Base-by-base conservation (phyloP, 2,329 filamentous ascomycete genomes). In the Hysterium pulicare region DNA sequence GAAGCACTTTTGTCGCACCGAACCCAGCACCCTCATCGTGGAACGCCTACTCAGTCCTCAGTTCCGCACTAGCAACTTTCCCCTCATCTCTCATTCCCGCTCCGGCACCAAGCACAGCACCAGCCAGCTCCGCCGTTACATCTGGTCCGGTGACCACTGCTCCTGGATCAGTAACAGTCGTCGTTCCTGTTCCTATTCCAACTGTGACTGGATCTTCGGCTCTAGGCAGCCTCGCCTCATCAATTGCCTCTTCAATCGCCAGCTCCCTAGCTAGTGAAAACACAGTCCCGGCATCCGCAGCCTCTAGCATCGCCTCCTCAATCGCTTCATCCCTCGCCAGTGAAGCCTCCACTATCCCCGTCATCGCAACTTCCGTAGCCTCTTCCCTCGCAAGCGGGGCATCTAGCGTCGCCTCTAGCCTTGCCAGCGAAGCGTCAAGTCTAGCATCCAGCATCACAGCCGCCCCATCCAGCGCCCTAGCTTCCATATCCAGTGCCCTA, bases 41-140 rank as follows among this genome's bases (percentile, higher is more conserved):
- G 5, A 24, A 24, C 35, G 37, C 37, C 7, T 17, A 17, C 6
- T 39, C 37, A 6, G 17, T 31, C 28, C 26, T 38, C 3, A 38
- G 36, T 23, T 38, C 36, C n/a, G 36, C 36, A 16, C 24, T 38
- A 4, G 36, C 36, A 15, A 38, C 36, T 7, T 38, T 38, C 23
- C 36, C 36, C 13, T 38, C 36, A 21, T 28, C 36, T 16, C 21
- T 38, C 21, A 30, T 38, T 19, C 36, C 36, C 10, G 9, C 36
- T 10, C 21, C 22, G 3, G 19, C 24, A 4, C 7, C 24, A 11
- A 23, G 19, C 21, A 38, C 23, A 26, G 21, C 36, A 7, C 36
- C 36, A 26, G 23, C 37, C 26, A 16, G n/a, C n/a, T 19, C 37
- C 15, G n/a, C 24, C n/a, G 32, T 16, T 5, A 11, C 19, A 34